A percentile compares a stretch with the other conserved stretches of the same genome.
Evolutionary conservation across 1,284 basidiomycete genomes (phyloP).

Genomic region (Ganoderma lucidum): DNA sequence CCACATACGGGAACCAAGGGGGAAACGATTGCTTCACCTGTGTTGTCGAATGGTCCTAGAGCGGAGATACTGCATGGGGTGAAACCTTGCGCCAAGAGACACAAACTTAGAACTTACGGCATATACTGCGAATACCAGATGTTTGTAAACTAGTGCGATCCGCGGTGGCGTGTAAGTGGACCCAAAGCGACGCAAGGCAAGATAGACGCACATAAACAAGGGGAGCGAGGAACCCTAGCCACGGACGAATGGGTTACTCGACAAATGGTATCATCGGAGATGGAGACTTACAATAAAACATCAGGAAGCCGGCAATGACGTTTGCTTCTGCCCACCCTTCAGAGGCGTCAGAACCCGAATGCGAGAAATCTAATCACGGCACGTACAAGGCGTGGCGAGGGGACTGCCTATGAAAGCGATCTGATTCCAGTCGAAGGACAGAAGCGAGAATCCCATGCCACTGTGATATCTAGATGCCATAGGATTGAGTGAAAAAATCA

Average conservation of each 20-base stretch:
- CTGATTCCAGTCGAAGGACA: slow-evolving; percentile 83
- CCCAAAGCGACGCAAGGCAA: neutral
- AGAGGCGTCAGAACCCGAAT: neutral
- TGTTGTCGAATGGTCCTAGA: slow-evolving; percentile 65
- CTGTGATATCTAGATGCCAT: slow-evolving; percentile 35
- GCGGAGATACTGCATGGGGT: slow-evolving; percentile 55
- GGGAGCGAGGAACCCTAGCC: slow-evolving; percentile 69
- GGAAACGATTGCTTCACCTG: slow-evolving; percentile 48
- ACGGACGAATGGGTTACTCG: neutral
- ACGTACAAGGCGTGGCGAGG: slow-evolving; percentile 44
- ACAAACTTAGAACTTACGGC: slow-evolving; percentile 34
- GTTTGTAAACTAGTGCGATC: slow-evolving; percentile 55
- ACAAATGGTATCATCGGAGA: neutral
- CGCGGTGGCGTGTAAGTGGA: neutral
- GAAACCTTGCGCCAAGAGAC: neutral
- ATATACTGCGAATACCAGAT: slow-evolving; percentile 66
- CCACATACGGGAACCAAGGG: neutral
- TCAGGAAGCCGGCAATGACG: slow-evolving; percentile 78
- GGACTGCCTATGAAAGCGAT: slow-evolving; percentile 70
- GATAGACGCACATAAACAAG: slow-evolving; percentile 55
- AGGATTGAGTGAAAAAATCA: neutral
- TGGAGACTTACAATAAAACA: slow-evolving; percentile 66
- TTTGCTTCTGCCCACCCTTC: slow-evolving; percentile 82
- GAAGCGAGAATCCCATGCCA: slow-evolving; percentile 68
- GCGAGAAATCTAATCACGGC: neutral